Evolutionary conservation across 2,329 filamentous ascomycete genomes (phyloP).

Genomic region (Fusarium gaditjirri): DNA sequence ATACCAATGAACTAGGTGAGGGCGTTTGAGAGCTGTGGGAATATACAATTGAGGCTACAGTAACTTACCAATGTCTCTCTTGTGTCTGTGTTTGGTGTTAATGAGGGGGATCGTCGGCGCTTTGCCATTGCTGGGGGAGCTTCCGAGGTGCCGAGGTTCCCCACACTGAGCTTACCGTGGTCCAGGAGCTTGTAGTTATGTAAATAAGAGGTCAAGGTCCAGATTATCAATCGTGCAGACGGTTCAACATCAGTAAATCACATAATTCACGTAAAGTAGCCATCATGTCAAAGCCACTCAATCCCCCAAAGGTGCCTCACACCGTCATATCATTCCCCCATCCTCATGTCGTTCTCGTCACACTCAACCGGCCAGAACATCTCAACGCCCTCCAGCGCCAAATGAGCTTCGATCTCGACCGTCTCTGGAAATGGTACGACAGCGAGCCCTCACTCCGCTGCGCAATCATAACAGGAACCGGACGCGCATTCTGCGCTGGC

Average conservation of each 20-base stretch:
- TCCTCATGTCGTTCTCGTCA: slow-evolving; percentile 67
- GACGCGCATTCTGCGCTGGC: slow-evolving; percentile 73
- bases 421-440: slow-evolving; percentile 70
- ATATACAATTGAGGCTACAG: slow-evolving; percentile 6
- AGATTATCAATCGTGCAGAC: background rate
- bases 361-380: slow-evolving; percentile 66
- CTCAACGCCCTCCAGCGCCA: slow-evolving; percentile 67
- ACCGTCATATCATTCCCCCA: slow-evolving; percentile 61
- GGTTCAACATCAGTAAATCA: background rate
- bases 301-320: slow-evolving; percentile 55
- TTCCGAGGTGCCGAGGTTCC: slow-evolving; percentile 47
- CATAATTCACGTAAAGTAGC: slow-evolving; percentile 8
- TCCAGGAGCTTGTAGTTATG: slow-evolving; percentile 3
- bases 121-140: slow-evolving; percentile 22
- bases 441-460: slow-evolving; percentile 68
- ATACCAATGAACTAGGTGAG: slow-evolving; percentile 23
- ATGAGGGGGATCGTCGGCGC: slow-evolving; percentile 24
- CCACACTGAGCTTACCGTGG: slow-evolving; percentile 39
- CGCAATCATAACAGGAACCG: slow-evolving; percentile 70
- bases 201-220: slow-evolving; percentile 14
- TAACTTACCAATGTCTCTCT: background rate
- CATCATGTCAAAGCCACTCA: slow-evolving; percentile 45
- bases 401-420: slow-evolving; percentile 60
- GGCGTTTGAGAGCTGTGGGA: slow-evolving; percentile 20
- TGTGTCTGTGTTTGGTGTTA: background rate